Evolutionary conservation across 108 stramenopile genomes (phyloP).

Genomic region (Mayamaea pseudoterrestris): DNA sequence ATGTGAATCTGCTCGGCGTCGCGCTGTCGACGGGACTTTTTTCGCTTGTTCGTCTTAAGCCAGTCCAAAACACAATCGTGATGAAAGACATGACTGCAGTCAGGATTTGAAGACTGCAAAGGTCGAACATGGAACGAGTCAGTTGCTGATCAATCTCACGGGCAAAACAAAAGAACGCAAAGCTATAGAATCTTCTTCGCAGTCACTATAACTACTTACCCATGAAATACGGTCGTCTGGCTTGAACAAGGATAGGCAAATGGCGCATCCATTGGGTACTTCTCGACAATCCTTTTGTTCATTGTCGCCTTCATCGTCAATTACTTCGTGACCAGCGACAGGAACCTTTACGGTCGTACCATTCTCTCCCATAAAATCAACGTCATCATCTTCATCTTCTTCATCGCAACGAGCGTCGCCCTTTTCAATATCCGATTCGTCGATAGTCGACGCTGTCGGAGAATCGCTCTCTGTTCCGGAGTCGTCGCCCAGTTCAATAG

Average conservation of each 20-base stretch:
- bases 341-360: constrained; percentile 6
- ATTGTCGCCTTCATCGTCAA: not conserved
- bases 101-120: constrained; percentile 32
- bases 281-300: constrained; percentile 4
- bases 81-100: constrained; percentile 53
- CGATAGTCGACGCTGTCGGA: not conserved
- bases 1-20: constrained; percentile 12
- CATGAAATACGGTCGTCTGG: constrained; percentile 35
- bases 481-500: too few species aligned
- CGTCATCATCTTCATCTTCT: constrained; percentile 4
- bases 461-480: too few species aligned
- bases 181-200: too few species aligned
- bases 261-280: constrained; percentile 48
- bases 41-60: constrained; percentile 39
- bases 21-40: constrained; percentile 8
- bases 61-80: constrained; percentile 50
- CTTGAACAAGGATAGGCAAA: constrained; percentile 36
- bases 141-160: too few species aligned
- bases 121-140: too few species aligned
- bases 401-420: not conserved
- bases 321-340: not conserved
- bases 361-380: constrained; percentile 6
- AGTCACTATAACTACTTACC: too few species aligned
- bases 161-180: too few species aligned
- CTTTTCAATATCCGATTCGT: not conserved